phyloP scores from a whole-genome alignment of 495 filamentous ascomycete species.

The Aspergillus affinis region DNA sequence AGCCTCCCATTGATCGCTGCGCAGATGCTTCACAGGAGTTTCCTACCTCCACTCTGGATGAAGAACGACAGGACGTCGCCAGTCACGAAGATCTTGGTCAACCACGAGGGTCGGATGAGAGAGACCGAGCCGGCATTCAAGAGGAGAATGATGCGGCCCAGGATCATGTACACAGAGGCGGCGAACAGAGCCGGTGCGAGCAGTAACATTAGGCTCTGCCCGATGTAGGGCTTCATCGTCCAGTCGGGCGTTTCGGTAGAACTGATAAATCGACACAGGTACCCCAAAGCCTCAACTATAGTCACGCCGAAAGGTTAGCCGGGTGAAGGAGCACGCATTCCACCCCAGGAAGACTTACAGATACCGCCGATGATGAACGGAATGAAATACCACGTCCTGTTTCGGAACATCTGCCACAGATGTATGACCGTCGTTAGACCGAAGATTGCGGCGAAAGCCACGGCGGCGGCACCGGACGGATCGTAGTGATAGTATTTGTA shows the following conservation, averaged over 20 bases:
- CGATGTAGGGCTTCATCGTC: slow-evolving; percentile 25
- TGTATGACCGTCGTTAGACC: slow-evolving; percentile 46
- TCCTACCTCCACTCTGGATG: slow-evolving; percentile 25
- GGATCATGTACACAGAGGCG: slow-evolving; percentile 57
- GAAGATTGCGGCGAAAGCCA: slow-evolving; percentile 55
- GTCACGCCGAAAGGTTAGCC: not conserved
- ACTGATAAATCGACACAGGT: slow-evolving; percentile 47
- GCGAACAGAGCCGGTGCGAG: slow-evolving; percentile 41
- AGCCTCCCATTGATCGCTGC: not conserved
- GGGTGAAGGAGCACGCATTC: not conserved
- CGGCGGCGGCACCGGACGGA: slow-evolving; percentile 49
- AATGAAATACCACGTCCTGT: slow-evolving; percentile 61
- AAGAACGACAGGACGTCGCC: slow-evolving; percentile 30
- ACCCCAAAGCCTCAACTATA: slow-evolving; percentile 54
- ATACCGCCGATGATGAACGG: slow-evolving; percentile 57
- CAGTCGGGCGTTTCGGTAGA: slow-evolving; percentile 24
- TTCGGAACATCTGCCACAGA: slow-evolving; percentile 43
- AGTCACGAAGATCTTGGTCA: slow-evolving; percentile 33
- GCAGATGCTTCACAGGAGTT: not conserved
- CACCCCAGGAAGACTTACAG: slow-evolving; percentile 39
- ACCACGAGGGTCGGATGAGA: slow-evolving; percentile 13
- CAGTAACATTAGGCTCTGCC: slow-evolving; percentile 33
- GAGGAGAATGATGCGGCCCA: slow-evolving; percentile 47
- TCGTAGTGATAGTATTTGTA: slow-evolving; percentile 27
- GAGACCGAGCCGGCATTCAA: slow-evolving; percentile 39